Base-by-base conservation (phyloP, 352 stramenopile species). In the Aphanomyces cochlioides region DNA sequence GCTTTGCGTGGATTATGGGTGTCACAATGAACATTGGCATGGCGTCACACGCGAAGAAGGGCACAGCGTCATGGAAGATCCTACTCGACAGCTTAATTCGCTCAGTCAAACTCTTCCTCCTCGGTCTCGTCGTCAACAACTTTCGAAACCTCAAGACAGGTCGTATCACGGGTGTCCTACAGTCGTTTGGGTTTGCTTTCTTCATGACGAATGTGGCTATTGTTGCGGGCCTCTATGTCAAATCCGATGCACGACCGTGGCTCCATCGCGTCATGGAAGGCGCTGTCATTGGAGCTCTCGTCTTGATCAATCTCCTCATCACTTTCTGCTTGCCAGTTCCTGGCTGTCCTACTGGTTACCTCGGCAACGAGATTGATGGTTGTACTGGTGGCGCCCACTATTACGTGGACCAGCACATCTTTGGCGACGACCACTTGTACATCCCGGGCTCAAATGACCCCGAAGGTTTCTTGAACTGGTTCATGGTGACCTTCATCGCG, bases 1-100 rank as follows among this genome's bases (percentile, higher is more conserved):
- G 81, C 85, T 92, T 92, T 64, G 83, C 82, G 53, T 96, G 84
- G 84, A 92, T 93, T 67, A 92, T 95, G 78, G 87, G 88, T 13
- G 63, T 69, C 7, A 69, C 63, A 17, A 69, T 69, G 63, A 69
- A 36, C 43, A 58, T 69, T 15, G 63, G 63, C 40, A 40, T 69
- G 34, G 6, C 13, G 36, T 69, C 43, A 3, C 63, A 69, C 15
- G 50, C 36, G 12, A 69, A 60, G 36, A 41, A 37, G 12, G 50
- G 50, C 8, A 37, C 50, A 37, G 15, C 63, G 47, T 19, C 10
- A 0, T 69, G 63, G 63, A 34, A 13, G 43, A n/a, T 69, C 4
- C 40, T 69, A 10, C 21, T 38, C 37, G 47, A 19, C 15, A 77
- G 79, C 5, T 38, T 65, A 3, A 38, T 63, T 17, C 78, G 85